phyloP scores from a whole-genome alignment of 2,329 filamentous ascomycete species.

The Amauroascus verrucosus region DNA sequence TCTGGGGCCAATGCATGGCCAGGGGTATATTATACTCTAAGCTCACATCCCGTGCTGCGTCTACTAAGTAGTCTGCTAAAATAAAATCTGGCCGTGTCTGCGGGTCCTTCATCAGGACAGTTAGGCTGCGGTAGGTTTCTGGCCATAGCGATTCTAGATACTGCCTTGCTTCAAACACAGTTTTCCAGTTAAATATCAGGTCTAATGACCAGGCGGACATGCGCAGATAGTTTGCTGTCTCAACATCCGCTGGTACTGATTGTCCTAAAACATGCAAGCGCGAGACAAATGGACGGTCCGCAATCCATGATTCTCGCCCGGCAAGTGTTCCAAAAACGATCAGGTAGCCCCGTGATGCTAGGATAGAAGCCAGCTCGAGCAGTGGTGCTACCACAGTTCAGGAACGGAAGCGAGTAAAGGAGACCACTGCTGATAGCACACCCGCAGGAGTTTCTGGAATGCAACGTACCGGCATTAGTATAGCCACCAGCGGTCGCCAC shows the following conservation, averaged over 20 bases:
- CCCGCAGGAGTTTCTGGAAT: no score
- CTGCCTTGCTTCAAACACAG: conserved; percentile 4
- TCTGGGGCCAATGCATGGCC: conserved; percentile 35
- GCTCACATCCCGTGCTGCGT: conserved; percentile 35
- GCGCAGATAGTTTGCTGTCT: background rate
- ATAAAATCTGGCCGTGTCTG: conserved; percentile 32
- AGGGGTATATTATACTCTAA: conserved; percentile 31
- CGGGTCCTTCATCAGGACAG: conserved; percentile 19
- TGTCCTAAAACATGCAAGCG: background rate
- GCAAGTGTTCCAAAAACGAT: conserved; percentile 34
- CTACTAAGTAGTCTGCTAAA: conserved; percentile 38
- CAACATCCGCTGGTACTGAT: background rate
- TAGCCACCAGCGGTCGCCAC: no score
- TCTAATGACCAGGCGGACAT: background rate
- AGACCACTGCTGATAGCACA: no score
- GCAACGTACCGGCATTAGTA: no score
- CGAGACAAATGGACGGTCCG: conserved; percentile 17
- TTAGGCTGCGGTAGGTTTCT: conserved; percentile 21
- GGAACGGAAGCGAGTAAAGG: no score
- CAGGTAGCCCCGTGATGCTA: conserved; percentile 28
- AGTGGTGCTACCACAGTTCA: background rate
- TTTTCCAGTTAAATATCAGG: background rate
- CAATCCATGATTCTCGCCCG: conserved; percentile 30
- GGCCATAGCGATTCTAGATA: conserved; percentile 34
- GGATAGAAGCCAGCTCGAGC: conserved; percentile 29